Base-by-base conservation (phyloP, 192 early-diverging fungal species). In the Neocallimastix lanati region DNA sequence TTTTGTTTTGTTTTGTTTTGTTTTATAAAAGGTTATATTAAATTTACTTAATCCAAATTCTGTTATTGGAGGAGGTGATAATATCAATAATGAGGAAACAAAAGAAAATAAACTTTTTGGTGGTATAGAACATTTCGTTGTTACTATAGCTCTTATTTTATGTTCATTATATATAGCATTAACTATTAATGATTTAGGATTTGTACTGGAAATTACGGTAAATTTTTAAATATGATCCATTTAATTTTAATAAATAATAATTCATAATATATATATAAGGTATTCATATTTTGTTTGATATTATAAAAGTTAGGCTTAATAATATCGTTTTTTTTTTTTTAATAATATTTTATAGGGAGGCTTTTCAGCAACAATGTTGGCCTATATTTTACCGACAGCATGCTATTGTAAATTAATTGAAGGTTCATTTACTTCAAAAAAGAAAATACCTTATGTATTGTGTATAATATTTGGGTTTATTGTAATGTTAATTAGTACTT, bases 341-440 rank as follows among this genome's bases (percentile, higher is more conserved):
- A n/a, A n/a, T n/a, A n/a, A n/a, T 37, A 12, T 78, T 79, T 30
- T 77, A 12, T 76, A 85, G 82, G 94, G 94, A 29, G 93, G 92
- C 6, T 88, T 95, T 85, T 93, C 95, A 2, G 94, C 94, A 0
- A 94, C 94, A 18, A 91, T 92, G 29, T 82, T 96, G 82, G 95
- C 95, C 4, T 97, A 92, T 84, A 95, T 97, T 76, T 78, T 97
- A 76, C 95, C 95, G 18, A 90, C 95, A 0, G 86, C 90, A 0
- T 95, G 94, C 78, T 95, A 92, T 82, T 84, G 96, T 35, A 90
- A 90, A 78, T 81, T 97, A 78, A 83, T 91, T 0, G 87, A 89
- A 18, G 93, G 92, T 0, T 82, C 89, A 0, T 58, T 86, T 13
- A 85, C 85, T 80, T 85, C 87, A 13, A 58, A 79, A 28, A 91